These are phyloP conservation scores for Eucalyptus tenuipes DNA, from an alignment of 345 rosid genomes.

Conservation along the genomic window DNA sequence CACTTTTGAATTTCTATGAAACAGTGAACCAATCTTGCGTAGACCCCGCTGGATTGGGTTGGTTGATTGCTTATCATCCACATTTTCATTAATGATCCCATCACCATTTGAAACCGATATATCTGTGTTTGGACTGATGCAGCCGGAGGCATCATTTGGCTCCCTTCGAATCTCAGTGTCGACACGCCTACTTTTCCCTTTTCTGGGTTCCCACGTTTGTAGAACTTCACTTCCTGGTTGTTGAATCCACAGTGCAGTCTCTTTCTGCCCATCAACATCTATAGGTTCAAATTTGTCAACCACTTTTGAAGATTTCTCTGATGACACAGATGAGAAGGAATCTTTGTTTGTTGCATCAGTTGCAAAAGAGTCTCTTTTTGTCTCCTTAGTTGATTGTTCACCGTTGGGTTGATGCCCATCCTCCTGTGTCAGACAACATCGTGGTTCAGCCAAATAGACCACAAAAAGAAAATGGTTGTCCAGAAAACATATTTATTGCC, in stretches of 20 bases:
- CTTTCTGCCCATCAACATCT: conserved; percentile 60
- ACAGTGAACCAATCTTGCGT: conserved; percentile 33
- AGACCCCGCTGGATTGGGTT: conserved; percentile 33
- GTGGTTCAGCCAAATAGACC: neutral
- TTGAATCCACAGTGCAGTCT: conserved; percentile 78
- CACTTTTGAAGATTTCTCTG: conserved; percentile 35
- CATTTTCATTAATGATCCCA: conserved; percentile 33
- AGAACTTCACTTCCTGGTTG: conserved; percentile 78
- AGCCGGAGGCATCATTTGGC: conserved; percentile 18
- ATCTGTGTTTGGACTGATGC: neutral
- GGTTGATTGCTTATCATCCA: conserved; percentile 17
- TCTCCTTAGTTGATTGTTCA: conserved; percentile 18
- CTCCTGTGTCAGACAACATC: conserved; percentile 5
- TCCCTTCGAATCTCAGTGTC: conserved; percentile 32
- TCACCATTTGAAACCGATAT: neutral
- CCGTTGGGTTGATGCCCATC: conserved; percentile 15
- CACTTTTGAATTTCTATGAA: conserved; percentile 25
- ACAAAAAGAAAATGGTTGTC: neutral
- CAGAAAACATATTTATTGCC: neutral
- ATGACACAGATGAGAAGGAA: conserved; percentile 33
- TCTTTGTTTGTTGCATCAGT: conserved; percentile 10
- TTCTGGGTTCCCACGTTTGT: conserved; percentile 79
- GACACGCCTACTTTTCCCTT: conserved; percentile 44
- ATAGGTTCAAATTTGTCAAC: conserved; percentile 67
- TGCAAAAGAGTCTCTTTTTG: conserved; percentile 17